Evolutionary conservation across 108 stramenopile genomes (phyloP).

Genomic region (Stephanodiscus minutulus): DNA sequence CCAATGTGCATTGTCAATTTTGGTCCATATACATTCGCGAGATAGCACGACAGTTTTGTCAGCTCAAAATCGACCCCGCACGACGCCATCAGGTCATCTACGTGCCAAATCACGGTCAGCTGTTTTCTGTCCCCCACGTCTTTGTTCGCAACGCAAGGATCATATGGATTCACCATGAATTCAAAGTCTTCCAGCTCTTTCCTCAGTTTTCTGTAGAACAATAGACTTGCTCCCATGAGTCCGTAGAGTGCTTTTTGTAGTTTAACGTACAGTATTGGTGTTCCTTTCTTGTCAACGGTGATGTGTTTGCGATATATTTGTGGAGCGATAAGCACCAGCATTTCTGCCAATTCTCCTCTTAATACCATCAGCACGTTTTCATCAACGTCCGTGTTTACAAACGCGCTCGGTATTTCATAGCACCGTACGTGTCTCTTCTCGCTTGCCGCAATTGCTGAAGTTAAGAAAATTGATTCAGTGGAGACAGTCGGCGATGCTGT

Average conservation of each 20-base stretch:
- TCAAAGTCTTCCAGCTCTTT: background rate
- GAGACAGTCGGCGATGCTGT: slow-evolving; percentile 27
- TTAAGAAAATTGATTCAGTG: background rate
- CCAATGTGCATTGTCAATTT: too few species aligned
- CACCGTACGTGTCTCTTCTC: too few species aligned
- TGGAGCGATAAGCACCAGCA: slow-evolving; percentile 17
- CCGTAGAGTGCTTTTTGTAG: slow-evolving; percentile 47
- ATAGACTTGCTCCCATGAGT: slow-evolving; percentile 8
- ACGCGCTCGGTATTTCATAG: background rate
- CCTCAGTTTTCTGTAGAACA: too few species aligned
- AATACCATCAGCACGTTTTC: slow-evolving; percentile 25
- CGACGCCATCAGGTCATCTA: too few species aligned
- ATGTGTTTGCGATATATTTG: background rate
- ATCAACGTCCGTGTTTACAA: slow-evolving; percentile 48
- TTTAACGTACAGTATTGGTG: slow-evolving; percentile 15
- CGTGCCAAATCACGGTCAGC: slow-evolving; percentile 24
- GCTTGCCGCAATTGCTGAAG: background rate
- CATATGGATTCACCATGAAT: background rate
- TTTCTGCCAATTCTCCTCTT: slow-evolving; percentile 13
- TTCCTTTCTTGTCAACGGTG: background rate
- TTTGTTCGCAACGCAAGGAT: background rate
- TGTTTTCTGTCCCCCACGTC: too few species aligned
- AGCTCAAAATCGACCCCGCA: background rate
- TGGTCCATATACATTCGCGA: background rate
- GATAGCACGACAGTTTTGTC: background rate